These are phyloP conservation scores for Rhizopogon sp. DNA, from an alignment of 768 basidiomycete genomes.

Conservation along the genomic window DNA sequence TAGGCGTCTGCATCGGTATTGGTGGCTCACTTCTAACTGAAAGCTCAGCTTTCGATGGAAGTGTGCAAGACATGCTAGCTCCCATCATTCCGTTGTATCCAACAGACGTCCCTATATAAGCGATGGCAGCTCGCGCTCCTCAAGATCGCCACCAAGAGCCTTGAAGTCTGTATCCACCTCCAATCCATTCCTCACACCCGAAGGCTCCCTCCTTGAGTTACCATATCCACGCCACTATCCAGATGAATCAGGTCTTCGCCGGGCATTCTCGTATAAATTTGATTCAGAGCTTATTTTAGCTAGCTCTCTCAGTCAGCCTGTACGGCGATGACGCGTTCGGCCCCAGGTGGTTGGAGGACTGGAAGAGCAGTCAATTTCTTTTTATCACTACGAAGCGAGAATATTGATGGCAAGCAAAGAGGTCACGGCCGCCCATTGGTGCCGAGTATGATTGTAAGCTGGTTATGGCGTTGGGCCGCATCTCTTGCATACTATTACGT, in stretches of 20 bases:
- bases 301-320: neutral
- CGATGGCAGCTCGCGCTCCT: neutral
- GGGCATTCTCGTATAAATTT: neutral
- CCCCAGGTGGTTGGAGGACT: neutral
- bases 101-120: neutral
- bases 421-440: no score
- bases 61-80: neutral
- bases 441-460: no score
- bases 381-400: no score
- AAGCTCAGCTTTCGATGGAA: neutral
- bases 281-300: neutral
- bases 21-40: neutral
- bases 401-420: no score
- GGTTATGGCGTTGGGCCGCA: no score
- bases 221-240: neutral
- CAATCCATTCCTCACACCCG: neutral
- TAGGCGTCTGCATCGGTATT: neutral
- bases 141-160: neutral
- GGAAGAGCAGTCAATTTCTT: no score
- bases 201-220: neutral
- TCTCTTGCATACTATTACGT: no score
- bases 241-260: neutral
- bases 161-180: neutral
- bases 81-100: neutral
- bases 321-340: neutral